Evolutionary conservation across 1,139 yeast genomes (phyloP).

Genomic region (Wickerhamomyces sp.): DNA sequence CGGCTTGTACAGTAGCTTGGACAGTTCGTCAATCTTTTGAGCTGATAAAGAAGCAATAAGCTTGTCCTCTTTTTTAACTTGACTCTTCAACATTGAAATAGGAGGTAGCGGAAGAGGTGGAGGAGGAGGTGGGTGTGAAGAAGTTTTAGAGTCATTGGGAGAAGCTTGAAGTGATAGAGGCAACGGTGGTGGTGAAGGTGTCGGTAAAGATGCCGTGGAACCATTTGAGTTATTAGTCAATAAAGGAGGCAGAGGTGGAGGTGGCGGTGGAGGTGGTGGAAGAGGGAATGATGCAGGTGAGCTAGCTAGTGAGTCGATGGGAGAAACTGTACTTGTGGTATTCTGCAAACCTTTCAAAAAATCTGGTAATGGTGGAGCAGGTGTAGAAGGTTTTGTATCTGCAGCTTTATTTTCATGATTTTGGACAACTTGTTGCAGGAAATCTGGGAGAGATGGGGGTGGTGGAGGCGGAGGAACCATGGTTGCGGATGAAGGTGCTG

Average conservation of each 20-base stretch:
- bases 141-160: slow-evolving; percentile 11
- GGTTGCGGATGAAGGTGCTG: neutral
- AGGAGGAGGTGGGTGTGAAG: slow-evolving; percentile 21
- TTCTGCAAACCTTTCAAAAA: neutral
- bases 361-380: slow-evolving; percentile 20
- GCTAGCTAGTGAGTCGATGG: neutral
- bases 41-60: slow-evolving; percentile 1
- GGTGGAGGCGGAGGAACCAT: slow-evolving; percentile 22
- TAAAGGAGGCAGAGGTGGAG: slow-evolving; percentile 24
- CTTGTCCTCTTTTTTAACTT: neutral
- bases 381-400: slow-evolving; percentile 28
- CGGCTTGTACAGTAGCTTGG: slow-evolving; percentile 37
- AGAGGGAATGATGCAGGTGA: neutral
- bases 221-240: too few species aligned
- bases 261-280: slow-evolving; percentile 17
- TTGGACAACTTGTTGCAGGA: slow-evolving; percentile 2
- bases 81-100: too few species aligned
- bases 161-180: slow-evolving; percentile 21
- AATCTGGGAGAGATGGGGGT: slow-evolving; percentile 22
- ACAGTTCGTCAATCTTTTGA: slow-evolving; percentile 11
- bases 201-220: slow-evolving; percentile 14
- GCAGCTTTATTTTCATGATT: neutral
- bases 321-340: too few species aligned
- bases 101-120: slow-evolving; percentile 2
- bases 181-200: slow-evolving; percentile 25